Conservation (phyloP, 1,139 yeast species). For the Candida sanyaensis region DNA sequence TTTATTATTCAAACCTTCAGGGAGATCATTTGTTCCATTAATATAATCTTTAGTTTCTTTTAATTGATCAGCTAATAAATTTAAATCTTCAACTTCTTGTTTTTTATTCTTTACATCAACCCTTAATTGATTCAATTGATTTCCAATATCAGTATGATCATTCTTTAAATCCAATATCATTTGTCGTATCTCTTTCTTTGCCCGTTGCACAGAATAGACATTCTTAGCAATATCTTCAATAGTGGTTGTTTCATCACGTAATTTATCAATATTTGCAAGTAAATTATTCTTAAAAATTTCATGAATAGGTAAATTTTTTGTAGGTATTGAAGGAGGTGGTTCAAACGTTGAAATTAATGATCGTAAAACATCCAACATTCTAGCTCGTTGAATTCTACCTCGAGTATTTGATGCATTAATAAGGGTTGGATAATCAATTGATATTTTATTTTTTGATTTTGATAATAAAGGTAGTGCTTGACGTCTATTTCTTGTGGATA, state of each 20-base stretch:
- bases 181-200: constrained; percentile 43
- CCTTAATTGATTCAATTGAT: constrained; percentile 41
- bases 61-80: constrained; percentile 17
- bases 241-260: constrained; percentile 40
- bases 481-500: neutral
- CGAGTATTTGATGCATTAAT: constrained; percentile 2
- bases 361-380: constrained; percentile 34
- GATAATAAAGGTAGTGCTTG: neutral
- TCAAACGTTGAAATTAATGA: constrained; percentile 31
- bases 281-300: constrained; percentile 35
- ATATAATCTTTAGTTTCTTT: neutral
- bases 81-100: constrained; percentile 24
- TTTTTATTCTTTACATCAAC: constrained; percentile 26
- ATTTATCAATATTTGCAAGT: constrained; percentile 28
- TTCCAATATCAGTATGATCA: constrained; percentile 39
- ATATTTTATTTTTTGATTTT: neutral
- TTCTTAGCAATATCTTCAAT: constrained; percentile 43
- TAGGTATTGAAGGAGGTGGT: constrained; percentile 18
- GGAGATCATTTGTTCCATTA: neutral
- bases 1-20: constrained; percentile 9
- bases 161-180: constrained; percentile 39
- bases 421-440: constrained; percentile 9
- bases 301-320: constrained; percentile 25
- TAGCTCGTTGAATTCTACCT: constrained; percentile 4
- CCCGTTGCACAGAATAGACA: constrained; percentile 35